Base-by-base conservation (phyloP, 1,284 basidiomycete genomes). In the Laetiporus sulphureus region DNA sequence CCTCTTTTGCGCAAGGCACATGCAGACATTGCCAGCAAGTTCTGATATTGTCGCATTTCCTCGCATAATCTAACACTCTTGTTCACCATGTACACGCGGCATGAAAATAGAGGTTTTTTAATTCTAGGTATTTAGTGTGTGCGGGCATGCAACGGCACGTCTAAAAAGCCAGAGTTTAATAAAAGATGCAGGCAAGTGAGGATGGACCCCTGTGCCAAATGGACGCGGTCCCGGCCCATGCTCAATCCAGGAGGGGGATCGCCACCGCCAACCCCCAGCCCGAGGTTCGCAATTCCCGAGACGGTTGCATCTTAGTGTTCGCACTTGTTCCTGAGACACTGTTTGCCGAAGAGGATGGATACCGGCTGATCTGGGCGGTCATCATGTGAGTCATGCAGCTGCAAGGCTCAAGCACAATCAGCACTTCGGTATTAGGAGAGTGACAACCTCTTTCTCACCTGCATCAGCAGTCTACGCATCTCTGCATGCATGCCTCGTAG, bases 401-500 rank as follows among this genome's bases (percentile, higher is more conserved):
- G 24, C 23, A 15, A 30, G 16, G 21, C 10, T 13, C 5, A 20
- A n/a, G 6, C 15, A n/a, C 27, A 7, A 25, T 23, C 25, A n/a
- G 24, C 8, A 11, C 13, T 5, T 10, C 13, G 5, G 12, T 22
- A 15, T 13, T 4, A 11, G 8, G 25, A 37, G 5, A 4, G 21
- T 19, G 16, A 37, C 6, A 4, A 32, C 12, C 4, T 16, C 60
- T 68, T 20, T 48, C n/a, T n/a, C n/a, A 86, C 79, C 72, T 90
- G 89, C 75, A 90, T 85, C 35, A 89, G 70, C 46, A 93, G 62
- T 0, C 87, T 86, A 47, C 88, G 81, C 33, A 91, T 72, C 39
- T 77, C 81, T 15, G 77, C 83, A 42, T 83, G 72, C 43, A 92
- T 55, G 8, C 79, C 77, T 45, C 79, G 77, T 21, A 91, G 70